Evolutionary conservation across 202 grass and related monocot genomes (phyloP), one percentile per base, ranked within the genome.

Genomic region (Eragrostis tef): DNA sequence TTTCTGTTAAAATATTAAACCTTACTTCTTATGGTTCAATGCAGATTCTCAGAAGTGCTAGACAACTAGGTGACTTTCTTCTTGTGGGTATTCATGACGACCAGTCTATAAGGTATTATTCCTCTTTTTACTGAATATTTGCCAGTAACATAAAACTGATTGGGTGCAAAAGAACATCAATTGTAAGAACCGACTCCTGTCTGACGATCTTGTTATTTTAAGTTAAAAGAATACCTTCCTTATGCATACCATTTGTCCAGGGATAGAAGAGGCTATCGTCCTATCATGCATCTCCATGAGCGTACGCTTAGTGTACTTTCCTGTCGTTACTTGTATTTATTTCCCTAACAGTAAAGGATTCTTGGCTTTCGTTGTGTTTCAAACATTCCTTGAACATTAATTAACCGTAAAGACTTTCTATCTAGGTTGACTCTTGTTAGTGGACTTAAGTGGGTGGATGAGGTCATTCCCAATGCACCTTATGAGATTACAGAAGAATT

Each of bases 381-480:
- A 26, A 61, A 61, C 12, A 59, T 54, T 22, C n/a, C 8, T 34
- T 73, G 19, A 0, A 74, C 73, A 79, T 73, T 79, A 74, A 54
- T 46, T 83, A 39, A 39, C 34, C 3, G 34, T 39, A 39, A 39
- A 5, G 12, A 61, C 58, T 77, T 43, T 44, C 17, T 84, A 63
- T 29, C 24, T 85, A 97, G 93, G 80, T 78, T 97, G 86, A 93
- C 91, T 16, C 90, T 97, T 75, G 90, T 97, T 70, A 93, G 87
- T 78, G 93, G 93, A 50, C 82, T 97, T 24, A 97, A 97, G 89
- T 97, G 93, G 93, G 93, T 97, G 44, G 93, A 97, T 80, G 93
- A 93, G 53, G 93, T 91, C 53, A 89, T 97, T 79, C 83, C 90
- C 14, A 85, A 91, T 75, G 93, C 93, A 3, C 93, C 93, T 11